Base-by-base conservation (phyloP, 352 stramenopile genomes). In the Globisporangium emineosum region DNA sequence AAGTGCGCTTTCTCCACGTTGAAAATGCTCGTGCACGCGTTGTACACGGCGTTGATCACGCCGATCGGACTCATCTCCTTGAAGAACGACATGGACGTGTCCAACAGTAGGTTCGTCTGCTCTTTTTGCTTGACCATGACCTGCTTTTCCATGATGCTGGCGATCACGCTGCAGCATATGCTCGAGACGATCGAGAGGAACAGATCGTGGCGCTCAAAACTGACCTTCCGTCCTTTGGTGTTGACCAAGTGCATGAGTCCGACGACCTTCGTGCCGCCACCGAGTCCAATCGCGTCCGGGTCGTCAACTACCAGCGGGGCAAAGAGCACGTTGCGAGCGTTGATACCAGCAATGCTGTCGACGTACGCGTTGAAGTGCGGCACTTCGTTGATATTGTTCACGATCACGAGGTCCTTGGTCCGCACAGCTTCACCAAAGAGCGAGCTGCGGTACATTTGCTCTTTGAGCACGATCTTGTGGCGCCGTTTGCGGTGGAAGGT, bases 41-140 rank as follows among this genome's bases (percentile, higher is more conserved):
- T 93, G 75, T 89, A 91, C 21, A 93, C 83, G 2, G 81, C 83
- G 62, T 91, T 93, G 50, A 93, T 90, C 53, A 93, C 72, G 5
- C 83, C 83, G 19, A 93, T 66, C 30, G 81, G 79, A 50, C 79
- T 90, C 79, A 90, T 88, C 66, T 93, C 83, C 64, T 90, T 90
- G 68, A 91, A 91, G 57, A 93, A 90, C 12, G 76, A 78, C 75
- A 91, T 85, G 19, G 81, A 89, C 17, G 79, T 88, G 52, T 93
- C 83, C 12, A 93, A 60, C 6, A 93, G 56, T 50, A 78, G 60
- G 4, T 65, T 74, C 21, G 83, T 89, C 63, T 93, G 77, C 40
- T 88, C 81, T 58, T 90, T 81, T 25, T 89, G 77, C 25, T 77
- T 77, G 30, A 87, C 59, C 70, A 88, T 83, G 2, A 65, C 67